phyloP scores from a whole-genome alignment of 345 rosid genomes.

The Eucalyptus pauciflora region DNA sequence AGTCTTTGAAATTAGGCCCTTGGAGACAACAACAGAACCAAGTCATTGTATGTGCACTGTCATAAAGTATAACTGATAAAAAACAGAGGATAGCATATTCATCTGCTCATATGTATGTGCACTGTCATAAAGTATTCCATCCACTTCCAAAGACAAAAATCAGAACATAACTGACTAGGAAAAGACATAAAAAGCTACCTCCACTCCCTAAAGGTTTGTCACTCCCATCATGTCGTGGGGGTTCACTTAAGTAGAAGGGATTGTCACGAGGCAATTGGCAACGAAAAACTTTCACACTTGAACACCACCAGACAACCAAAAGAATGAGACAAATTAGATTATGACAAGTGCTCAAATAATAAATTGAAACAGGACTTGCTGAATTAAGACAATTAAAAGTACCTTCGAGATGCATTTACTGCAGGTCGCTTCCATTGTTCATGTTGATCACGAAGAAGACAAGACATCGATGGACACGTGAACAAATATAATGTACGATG shows the following conservation, averaged over 20 bases:
- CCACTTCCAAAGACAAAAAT: background rate
- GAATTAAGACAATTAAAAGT: background rate
- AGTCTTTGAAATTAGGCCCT: background rate
- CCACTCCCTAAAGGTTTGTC: slow-evolving; percentile 47
- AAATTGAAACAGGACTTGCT: background rate
- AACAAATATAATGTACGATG: slow-evolving; percentile 74
- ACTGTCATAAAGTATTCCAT: background rate
- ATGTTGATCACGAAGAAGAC: slow-evolving; percentile 86
- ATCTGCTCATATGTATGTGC: background rate
- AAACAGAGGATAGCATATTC: background rate
- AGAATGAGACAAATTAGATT: background rate
- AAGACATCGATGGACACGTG: slow-evolving; percentile 78
- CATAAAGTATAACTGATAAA: background rate
- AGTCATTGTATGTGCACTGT: background rate
- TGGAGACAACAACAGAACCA: background rate
- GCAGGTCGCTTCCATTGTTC: slow-evolving; percentile 78
- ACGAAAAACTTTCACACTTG: slow-evolving; percentile 75
- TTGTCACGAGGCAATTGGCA: slow-evolving; percentile 69
- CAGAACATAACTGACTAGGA: background rate
- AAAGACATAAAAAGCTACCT: slow-evolving; percentile 26
- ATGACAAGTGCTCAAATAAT: background rate
- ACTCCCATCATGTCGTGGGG: slow-evolving; percentile 44
- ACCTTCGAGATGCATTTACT: slow-evolving; percentile 56
- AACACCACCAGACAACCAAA: slow-evolving; percentile 1
- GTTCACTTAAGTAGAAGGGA: slow-evolving; percentile 66